A percentile compares a stretch with the other conserved stretches of the same genome.
Evolutionary conservation across 306 rosid species (phyloP).

Genomic region (Trifolium pratense): DNA sequence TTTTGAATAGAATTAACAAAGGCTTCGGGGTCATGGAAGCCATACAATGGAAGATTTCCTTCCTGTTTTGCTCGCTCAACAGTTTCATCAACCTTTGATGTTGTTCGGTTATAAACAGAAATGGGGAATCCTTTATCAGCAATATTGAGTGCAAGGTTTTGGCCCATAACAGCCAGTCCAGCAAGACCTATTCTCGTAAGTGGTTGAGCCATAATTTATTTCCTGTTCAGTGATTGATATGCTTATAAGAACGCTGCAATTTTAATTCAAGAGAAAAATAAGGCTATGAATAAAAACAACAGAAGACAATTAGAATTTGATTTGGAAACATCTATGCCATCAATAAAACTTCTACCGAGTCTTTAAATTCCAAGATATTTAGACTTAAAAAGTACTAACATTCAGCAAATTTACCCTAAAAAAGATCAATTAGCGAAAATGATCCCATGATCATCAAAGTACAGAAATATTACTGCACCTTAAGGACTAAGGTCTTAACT

Average conservation of each 20-base stretch:
- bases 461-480: conserved; percentile 21
- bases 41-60: conserved; percentile 85
- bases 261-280: conserved; percentile 13
- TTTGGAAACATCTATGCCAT: background rate
- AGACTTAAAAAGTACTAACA: background rate
- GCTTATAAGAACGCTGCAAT: conserved; percentile 24
- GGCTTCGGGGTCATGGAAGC: conserved; percentile 89
- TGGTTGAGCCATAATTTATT: conserved; percentile 63
- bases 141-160: conserved; percentile 88
- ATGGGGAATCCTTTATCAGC: conserved; percentile 97
- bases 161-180: conserved; percentile 96
- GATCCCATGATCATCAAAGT: conserved; percentile 11
- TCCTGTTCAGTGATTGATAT: conserved; percentile 51
- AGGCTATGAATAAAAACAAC: conserved; percentile 3
- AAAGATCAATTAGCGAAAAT: background rate
- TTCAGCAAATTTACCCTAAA: background rate
- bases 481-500: background rate
- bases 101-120: conserved; percentile 85
- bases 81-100: conserved; percentile 91
- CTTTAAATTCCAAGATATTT: conserved; percentile 1
- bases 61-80: conserved; percentile 81
- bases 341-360: conserved; percentile 10
- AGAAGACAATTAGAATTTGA: conserved; percentile 18
- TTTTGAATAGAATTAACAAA: conserved; percentile 82
- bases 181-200: conserved; percentile 85